Base-by-base conservation (phyloP, 163 green algal genomes). In the Scenedesmus sp. region DNA sequence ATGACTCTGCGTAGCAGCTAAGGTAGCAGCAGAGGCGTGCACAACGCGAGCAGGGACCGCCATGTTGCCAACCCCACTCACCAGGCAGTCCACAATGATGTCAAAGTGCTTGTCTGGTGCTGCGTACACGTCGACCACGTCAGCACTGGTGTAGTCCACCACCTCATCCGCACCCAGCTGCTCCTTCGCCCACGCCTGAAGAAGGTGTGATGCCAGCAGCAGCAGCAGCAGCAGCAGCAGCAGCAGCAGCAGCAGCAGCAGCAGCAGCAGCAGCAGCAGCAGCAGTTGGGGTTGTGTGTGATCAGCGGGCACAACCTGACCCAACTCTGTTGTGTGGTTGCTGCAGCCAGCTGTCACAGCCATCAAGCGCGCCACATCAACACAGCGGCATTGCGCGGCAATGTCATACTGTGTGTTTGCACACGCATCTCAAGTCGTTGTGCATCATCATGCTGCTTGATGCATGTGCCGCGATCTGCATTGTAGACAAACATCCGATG, bases 61-160 rank as follows among this genome's bases (percentile, higher is more conserved):
- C 56, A 68, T 68, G 7, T 7, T 30, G 56, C 30, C 65, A 37
- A 22, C 9, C 9, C 65, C 30, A 16, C 65, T 37, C 65, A 76
- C 65, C 46, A 87, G 51, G 44, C 37, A 82, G 83, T 94, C 91
- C 1, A 94, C 40, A 22, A 83, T 49, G 33, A 93, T 76, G 88
- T 94, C 84, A 65, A 93, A 93, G 5, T 68, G 72, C 15, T 43
- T 35, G 24, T 85, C 83, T 24, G 76, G 53, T 16, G 33, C 81
- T 33, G 18, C 51, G 40, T 59, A 91, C 51, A 86, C 37, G 16
- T 86, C 83, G 0, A n/a, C 89, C n/a, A 94, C 65, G 30, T 93
- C 56, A 70, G 81, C 42, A 26, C 4, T 85, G 26, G 16, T 90
- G 85, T 90, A 90, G 73, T 90, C 72, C 9, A 90, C 70, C 40